Evolutionary conservation across 2,329 filamentous ascomycete genomes (phyloP), one percentile per base, ranked within the genome.

Genomic region (Diplodia scrobiculata): DNA sequence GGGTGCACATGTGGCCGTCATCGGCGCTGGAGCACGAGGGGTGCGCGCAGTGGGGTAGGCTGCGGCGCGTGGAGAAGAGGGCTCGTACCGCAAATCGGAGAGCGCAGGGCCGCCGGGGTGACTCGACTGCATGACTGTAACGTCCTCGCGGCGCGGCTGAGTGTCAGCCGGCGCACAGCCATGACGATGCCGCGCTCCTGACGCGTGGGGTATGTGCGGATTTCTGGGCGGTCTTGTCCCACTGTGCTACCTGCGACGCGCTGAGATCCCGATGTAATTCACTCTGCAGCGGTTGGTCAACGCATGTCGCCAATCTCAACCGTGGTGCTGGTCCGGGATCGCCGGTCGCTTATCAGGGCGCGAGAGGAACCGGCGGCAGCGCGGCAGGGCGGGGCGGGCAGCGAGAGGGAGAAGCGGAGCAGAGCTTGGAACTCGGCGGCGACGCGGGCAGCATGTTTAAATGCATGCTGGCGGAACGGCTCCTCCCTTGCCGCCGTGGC

Each of bases 261-360:
- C 41, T 50, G 58, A 19, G 45, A 48, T 45, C 58, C 58, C 36
- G 58, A 62, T 62, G 58, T 47, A 62, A 62, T 62, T 62, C 21
- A 32, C 29, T 38, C 17, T 29, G 38, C 17, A 25, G 27, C 27
- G 45, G 58, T 34, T 62, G 58, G 27, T 62, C 45, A 62, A 50
- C 58, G 58, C 58, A 62, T 50, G 58, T 62, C 58, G 58, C 58
- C 58, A 29, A 60, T 60, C 55, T 60, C 38, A 48, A 27, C 38
- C 54, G 54, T 34, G 27, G 34, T 27, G 55, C 25, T 19, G 55
- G 38, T 45, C 58, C 58, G 45, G 21, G 58, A 62, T 62, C 45
- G 58, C 45, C 58, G 58, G 45, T 62, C 58, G 45, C 58, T 50
- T 50, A 62, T 51, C 45, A n/a, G 27, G 45, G n/a, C 48, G 45